Base-by-base conservation (phyloP, 208 protist genomes). In the Kentomonas sorsogonicus region DNA sequence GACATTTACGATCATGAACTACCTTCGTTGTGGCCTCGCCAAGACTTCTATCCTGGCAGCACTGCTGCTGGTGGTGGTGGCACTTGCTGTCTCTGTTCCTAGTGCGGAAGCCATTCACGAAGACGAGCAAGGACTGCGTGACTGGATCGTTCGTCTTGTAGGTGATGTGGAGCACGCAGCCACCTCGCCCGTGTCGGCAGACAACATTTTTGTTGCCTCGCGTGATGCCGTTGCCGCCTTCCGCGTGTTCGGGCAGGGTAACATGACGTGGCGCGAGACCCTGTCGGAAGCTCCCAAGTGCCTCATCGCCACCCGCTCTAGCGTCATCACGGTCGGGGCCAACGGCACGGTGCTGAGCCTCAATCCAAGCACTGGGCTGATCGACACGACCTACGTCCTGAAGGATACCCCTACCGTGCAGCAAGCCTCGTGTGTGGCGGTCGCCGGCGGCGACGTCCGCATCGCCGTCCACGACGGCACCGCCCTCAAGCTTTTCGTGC, bases 81-180 rank as follows among this genome's bases (percentile, higher is more conserved):
- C n/a, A n/a, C n/a, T n/a, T n/a, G n/a, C n/a, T n/a, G n/a, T n/a
- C n/a, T n/a, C n/a, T n/a, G n/a, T n/a, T n/a, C n/a, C n/a, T n/a
- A n/a, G n/a, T n/a, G n/a, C n/a, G n/a, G n/a, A n/a, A 26, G 51
- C 79, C 22, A 89, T 95, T 40, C 88, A 95, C 50, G 88, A 87
- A 45, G 88, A 95, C 68, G 88, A 95, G 58, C 77, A 87, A 36
- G 88, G 88, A 9, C 60, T 86, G 39, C 80, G 83, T 13, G 88
- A 95, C 51, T 95, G 83, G 80, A 61, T 89, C 13, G 54, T 87
- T 38, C 79, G 76, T 47, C 77, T 86, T 54, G 79, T 82, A 2
- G 88, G 88, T 11, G 67, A 89, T 51, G 84, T 92, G 31, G 69
- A 86, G 34, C 58, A 83, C 20, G 76, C 72, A n/a, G 66, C 78